Evolutionary conservation across 495 filamentous ascomycete genomes (phyloP).

Genomic region (Xylaria longipes): DNA sequence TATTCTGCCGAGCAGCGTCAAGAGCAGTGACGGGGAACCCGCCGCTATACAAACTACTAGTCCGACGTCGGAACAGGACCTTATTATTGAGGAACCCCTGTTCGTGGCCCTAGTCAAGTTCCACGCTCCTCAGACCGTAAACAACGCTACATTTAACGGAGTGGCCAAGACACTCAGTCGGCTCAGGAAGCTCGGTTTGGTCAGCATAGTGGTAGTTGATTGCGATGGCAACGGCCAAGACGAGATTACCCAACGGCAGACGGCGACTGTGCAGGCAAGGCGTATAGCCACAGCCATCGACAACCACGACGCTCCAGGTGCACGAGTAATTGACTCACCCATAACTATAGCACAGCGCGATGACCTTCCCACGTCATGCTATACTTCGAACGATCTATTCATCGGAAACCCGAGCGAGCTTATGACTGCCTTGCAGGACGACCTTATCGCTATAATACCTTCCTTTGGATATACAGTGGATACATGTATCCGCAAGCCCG

Average conservation of each 20-base stretch:
- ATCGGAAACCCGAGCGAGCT: slow-evolving; percentile 62
- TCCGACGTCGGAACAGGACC: slow-evolving; percentile 59
- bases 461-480: slow-evolving; percentile 71
- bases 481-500: slow-evolving; percentile 58
- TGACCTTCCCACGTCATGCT: slow-evolving; percentile 27
- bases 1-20: slow-evolving; percentile 9
- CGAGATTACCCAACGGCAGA: slow-evolving; percentile 33
- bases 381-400: slow-evolving; percentile 42
- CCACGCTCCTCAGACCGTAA: slow-evolving; percentile 69
- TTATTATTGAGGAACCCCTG: slow-evolving; percentile 55
- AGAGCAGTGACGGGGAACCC: slow-evolving; percentile 28
- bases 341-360: slow-evolving; percentile 46
- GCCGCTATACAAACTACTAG: slow-evolving; percentile 30
- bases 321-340: slow-evolving; percentile 71
- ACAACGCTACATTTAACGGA: slow-evolving; percentile 71
- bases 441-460: slow-evolving; percentile 79
- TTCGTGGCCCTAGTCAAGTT: slow-evolving; percentile 91
- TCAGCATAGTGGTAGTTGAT: slow-evolving; percentile 82
- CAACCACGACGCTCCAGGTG: slow-evolving; percentile 65
- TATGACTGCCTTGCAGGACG: slow-evolving; percentile 71
- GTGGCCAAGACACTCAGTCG: slow-evolving; percentile 85
- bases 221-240: slow-evolving; percentile 51
- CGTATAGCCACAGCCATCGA: slow-evolving; percentile 78
- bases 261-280: slow-evolving; percentile 68
- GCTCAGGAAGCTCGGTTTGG: slow-evolving; percentile 79